Evolutionary conservation across 495 filamentous ascomycete species (phyloP), one percentile per base, ranked within the genome.

Genomic region (Hypoxylon fragiforme): DNA sequence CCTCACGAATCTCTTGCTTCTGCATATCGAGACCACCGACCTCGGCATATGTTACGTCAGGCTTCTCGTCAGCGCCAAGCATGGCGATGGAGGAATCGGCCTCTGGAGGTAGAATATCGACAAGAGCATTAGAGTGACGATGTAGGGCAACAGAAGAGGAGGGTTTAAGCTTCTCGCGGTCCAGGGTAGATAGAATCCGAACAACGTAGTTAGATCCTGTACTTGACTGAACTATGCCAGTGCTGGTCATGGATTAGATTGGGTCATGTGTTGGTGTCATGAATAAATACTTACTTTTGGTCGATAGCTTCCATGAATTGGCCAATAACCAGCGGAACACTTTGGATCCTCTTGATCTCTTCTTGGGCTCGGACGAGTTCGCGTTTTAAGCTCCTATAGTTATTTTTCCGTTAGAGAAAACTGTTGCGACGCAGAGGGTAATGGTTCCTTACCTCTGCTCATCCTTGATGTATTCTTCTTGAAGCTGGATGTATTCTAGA

Each of bases 231-330:
- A 98, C 94, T 61, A 98, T 98, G 50, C 95, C 95, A 54, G 95
- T 98, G 69, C 92, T 97, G 40, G n/a, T 43, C 31, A 47, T 15
- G 49, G 16, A 36, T 55, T 45, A 54, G 34, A 34, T 31, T 28
- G 11, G 28, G 7, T 9, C 6, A 8, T 14, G 30, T 19, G 47
- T 22, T 20, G n/a, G 6, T 15, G 42, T 21, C 35, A 16, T 2
- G 30, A 3, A 15, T 28, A 46, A 34, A 15, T 11, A 18, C 81
- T 72, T 81, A 97, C 92, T 97, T 98, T 70, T 98, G 95, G 73
- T 98, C 94, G 64, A 98, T 98, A 43, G 94, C 94, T 75, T 98
- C 94, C 94, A 98, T 98, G 71, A 98, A 98, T 76, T 98, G 94
- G 40, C 94, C 94, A 70, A 98, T 98, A 49, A 98, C 94, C 62